A percentile compares a stretch with the other conserved stretches of the same genome.
These are phyloP conservation scores for Phlyctochytrium planicorne DNA, from an alignment of 192 early-diverging fungal genomes.

Conservation along the genomic window DNA sequence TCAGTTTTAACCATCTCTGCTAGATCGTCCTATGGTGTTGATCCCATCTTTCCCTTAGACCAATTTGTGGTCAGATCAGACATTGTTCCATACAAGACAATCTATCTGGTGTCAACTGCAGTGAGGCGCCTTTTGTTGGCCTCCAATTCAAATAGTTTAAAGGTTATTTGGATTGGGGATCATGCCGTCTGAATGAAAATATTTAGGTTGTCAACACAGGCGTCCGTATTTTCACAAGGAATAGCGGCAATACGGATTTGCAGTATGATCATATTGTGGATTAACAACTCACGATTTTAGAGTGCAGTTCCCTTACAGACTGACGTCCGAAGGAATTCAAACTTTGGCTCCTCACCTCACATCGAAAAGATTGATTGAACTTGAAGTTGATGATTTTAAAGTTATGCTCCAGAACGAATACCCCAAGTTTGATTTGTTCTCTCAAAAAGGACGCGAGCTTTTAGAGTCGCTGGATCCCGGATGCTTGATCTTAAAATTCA, in stretches of 20 bases:
- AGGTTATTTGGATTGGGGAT: slow-evolving; percentile 18
- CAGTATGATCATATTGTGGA: neutral
- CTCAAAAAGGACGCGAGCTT: slow-evolving; percentile 16
- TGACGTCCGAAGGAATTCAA: slow-evolving; percentile 46
- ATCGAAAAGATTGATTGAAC: slow-evolving; percentile 17
- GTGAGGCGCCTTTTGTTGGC: slow-evolving; percentile 73
- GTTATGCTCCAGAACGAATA: slow-evolving; percentile 41
- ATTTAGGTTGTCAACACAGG: slow-evolving; percentile 87
- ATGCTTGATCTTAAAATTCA: slow-evolving; percentile 44
- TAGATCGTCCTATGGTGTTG: slow-evolving; percentile 73
- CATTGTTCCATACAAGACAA: slow-evolving; percentile 59
- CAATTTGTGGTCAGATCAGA: slow-evolving; percentile 89
- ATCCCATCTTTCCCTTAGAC: slow-evolving; percentile 68
- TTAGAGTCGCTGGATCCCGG: slow-evolving; percentile 30
- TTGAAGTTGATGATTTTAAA: slow-evolving; percentile 27
- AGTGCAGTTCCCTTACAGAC: slow-evolving; percentile 37
- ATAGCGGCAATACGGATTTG: slow-evolving; percentile 5
- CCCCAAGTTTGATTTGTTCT: slow-evolving; percentile 37
- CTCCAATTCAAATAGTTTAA: slow-evolving; percentile 44
- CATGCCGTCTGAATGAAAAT: neutral
- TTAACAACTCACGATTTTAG: slow-evolving; percentile 3
- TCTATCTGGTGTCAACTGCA: slow-evolving; percentile 85
- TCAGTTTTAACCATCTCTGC: no score
- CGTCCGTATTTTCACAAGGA: slow-evolving; percentile 79
- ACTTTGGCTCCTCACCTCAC: slow-evolving; percentile 34